Percentiles rank a stretch among this genome's conserved stretches.
phyloP scores from a whole-genome alignment of 345 rosid genomes.

The Lepidium didymum region DNA sequence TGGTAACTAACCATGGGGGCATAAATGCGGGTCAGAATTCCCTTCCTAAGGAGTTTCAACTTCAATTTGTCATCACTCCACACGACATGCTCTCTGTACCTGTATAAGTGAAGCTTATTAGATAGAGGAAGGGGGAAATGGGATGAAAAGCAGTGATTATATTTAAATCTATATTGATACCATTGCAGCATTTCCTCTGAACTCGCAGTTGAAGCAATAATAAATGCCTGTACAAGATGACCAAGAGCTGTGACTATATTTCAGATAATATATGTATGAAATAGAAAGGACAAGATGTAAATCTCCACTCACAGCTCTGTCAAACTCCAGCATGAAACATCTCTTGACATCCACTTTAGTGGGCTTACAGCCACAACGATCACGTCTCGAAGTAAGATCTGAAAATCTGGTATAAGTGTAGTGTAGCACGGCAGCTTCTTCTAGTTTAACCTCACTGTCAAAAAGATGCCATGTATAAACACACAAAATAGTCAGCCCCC shows the following conservation, averaged over 20 bases:
- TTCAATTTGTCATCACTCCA: constrained; percentile 61
- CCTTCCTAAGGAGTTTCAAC: constrained; percentile 64
- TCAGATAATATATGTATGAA: not conserved
- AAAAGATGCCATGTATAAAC: constrained; percentile 6
- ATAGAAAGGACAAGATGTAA: not conserved
- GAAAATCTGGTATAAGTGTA: constrained; percentile 86
- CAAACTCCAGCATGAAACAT: constrained; percentile 97
- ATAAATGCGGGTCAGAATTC: constrained; percentile 70
- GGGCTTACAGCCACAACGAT: constrained; percentile 99
- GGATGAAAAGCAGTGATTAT: not conserved
- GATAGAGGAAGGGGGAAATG: not conserved
- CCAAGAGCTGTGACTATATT: constrained; percentile 8
- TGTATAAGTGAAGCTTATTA: constrained; percentile 18
- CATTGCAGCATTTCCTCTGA: constrained; percentile 94
- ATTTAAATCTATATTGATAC: constrained; percentile 26
- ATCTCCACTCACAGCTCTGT: constrained; percentile 73
- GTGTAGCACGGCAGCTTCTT: constrained; percentile 85
- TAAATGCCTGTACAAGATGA: constrained; percentile 68
- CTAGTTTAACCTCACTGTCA: constrained; percentile 70
- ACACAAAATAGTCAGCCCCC: not conserved
- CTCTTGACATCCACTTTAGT: constrained; percentile 91
- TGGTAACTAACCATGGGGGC: constrained; percentile 70
- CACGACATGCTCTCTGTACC: constrained; percentile 77
- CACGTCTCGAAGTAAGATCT: constrained; percentile 92
- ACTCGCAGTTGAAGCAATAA: constrained; percentile 89